Evolutionary conservation across 2,329 filamentous ascomycete genomes (phyloP), one percentile per base, ranked within the genome.

Genomic region (Colletotrichum liriopes): DNA sequence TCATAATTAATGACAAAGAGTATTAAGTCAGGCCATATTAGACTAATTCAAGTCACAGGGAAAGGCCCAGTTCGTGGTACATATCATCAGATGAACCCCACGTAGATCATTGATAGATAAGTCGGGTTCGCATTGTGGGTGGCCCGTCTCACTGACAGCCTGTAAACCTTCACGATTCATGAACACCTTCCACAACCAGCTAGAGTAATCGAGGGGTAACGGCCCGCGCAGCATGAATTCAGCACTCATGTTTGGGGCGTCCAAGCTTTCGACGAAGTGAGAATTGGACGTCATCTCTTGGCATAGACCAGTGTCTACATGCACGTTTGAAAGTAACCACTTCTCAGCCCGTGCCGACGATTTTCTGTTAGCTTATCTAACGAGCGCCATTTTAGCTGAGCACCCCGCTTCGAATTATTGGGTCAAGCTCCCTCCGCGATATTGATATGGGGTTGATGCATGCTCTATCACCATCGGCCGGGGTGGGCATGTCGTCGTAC

Each of bases 161-260:
- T 62, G 59, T 12, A 60, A 37, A 45, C 32, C 43, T 59, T 64
- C 54, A n/a, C 65, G 69, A 69, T 29, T 69, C 69, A 72, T 69
- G 69, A 35, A 37, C 37, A 47, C 39, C 52, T 64, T 23, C 65
- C 47, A 54, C 52, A 69, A 41, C 37, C 12, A 52, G 66, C 59
- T 72, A 72, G 59, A 43, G 18, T 14, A 11, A 47, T 32, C 11
- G 23, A 47, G 26, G 47, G 23, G 41, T 16, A 54, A 54, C 45
- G 69, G 52, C 52, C 47, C 45, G 65, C 47, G 20, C 29, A 35
- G n/a, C 32, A 37, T 59, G 26, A 58, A 23, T 37, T 16, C 45
- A 14, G 54, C 23, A 64, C 14, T 72, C 37, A 20, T 7, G 14
- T 20, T 35, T 23, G 23, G 12, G 12, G n/a, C 23, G 16, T 11